phyloP scores from a whole-genome alignment of 176 grass and related monocot species.

The Paspalum vaginatum region DNA sequence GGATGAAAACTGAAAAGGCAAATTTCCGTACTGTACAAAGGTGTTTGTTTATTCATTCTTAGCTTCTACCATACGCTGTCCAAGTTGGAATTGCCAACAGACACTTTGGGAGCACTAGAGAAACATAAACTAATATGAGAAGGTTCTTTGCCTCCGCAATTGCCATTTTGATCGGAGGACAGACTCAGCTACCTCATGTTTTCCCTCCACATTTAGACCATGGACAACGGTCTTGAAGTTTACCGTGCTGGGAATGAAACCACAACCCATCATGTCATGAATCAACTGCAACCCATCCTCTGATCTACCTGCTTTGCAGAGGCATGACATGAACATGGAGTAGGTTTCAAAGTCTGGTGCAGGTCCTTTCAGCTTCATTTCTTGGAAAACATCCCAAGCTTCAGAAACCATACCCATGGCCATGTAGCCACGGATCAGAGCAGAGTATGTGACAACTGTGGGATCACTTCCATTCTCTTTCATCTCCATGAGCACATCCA shows the following conservation, averaged over 20 bases:
- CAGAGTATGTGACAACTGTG: slow-evolving; percentile 75
- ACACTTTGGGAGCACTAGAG: not conserved
- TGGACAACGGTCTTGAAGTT: slow-evolving; percentile 76
- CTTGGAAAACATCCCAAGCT: slow-evolving; percentile 67
- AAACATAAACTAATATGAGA: slow-evolving; percentile 42
- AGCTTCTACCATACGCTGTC: not conserved
- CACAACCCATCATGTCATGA: slow-evolving; percentile 64
- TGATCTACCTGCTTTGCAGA: slow-evolving; percentile 74
- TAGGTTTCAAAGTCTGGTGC: slow-evolving; percentile 81
- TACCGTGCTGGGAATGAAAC: slow-evolving; percentile 76
- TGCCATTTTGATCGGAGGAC: slow-evolving; percentile 72
- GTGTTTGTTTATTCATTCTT: too few species aligned
- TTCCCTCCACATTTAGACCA: slow-evolving; percentile 87
- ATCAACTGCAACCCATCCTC: slow-evolving; percentile 67
- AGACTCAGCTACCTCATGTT: slow-evolving; percentile 60
- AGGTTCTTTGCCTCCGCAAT: slow-evolving; percentile 66
- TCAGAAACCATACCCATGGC: slow-evolving; percentile 73
- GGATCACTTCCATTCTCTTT: slow-evolving; percentile 59
- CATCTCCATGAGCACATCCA: slow-evolving; percentile 71
- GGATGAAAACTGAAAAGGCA: too few species aligned
- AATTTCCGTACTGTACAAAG: too few species aligned
- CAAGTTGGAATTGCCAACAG: not conserved
- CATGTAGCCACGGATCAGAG: slow-evolving; percentile 80
- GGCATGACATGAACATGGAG: slow-evolving; percentile 83
- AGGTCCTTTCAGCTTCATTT: slow-evolving; percentile 85